Evolutionary conservation across 345 rosid genomes (phyloP), one percentile per base, ranked within the genome.

Genomic region (Gossypium arboreum): DNA sequence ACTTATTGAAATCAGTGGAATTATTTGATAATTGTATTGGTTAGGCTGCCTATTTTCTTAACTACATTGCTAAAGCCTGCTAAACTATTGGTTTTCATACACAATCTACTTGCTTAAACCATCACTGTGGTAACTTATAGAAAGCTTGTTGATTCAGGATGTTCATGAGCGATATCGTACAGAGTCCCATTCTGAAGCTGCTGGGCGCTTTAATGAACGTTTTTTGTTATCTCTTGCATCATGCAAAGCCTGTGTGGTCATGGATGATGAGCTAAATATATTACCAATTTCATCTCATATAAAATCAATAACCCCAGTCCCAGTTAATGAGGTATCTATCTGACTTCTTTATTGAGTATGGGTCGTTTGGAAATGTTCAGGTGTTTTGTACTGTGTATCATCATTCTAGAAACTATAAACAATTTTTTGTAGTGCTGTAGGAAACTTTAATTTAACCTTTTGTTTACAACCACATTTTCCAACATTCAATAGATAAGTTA

Each of bases 211-310:
- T 77, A 95, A 95, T 77, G 98, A 93, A 65, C 94, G 98, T 18
- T 95, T 95, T 83, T 79, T 95, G 65, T 81, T 95, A 55, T 95
- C 99, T 60, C 75, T 95, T 57, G 94, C 99, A 56, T 89, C 94
- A 1, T 93, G 98, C 86, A 95, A 89, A 86, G 85, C 99, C 56
- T 95, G 98, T 71, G 86, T 90, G 58, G 89, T 89, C 58, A 89
- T 91, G 98, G 99, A 95, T 84, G 99, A 93, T 79, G 99, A 95
- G 89, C 75, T 95, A 76, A 95, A 95, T 80, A 81, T 95, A 73
- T 89, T 95, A 50, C 98, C 98, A 7, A 88, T 95, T 74, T 95
- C 99, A 27, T 93, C 99, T 51, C 99, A 95, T 79, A 88, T 95
- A 74, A 88, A 86, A 83, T 90, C 92, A 27, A 91, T 93, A 74